These are phyloP conservation scores for Suillus occidentalis DNA, from an alignment of 768 basidiomycete species.

Conservation along the genomic window DNA sequence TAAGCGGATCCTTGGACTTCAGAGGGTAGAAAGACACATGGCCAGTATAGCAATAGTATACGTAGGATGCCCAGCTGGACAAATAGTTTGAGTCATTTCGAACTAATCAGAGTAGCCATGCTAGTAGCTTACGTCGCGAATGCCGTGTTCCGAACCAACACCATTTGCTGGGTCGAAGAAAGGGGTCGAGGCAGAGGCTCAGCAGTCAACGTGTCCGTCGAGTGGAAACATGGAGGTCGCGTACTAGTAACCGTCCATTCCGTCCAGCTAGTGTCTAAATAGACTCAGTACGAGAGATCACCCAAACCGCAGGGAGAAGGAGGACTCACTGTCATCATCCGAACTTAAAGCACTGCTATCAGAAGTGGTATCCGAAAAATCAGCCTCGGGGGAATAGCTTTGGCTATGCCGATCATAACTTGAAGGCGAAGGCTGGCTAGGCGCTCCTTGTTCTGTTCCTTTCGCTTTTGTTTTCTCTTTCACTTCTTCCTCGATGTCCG, in stretches of 20 bases:
- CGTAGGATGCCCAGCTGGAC: constrained; percentile 25
- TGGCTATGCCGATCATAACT: background rate
- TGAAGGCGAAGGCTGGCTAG: background rate
- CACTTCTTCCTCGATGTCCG: constrained; percentile 24
- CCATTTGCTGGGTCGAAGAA: constrained; percentile 21
- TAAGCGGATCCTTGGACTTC: constrained; percentile 17
- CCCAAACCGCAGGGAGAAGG: background rate
- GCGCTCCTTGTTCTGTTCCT: background rate
- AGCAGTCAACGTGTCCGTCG: background rate
- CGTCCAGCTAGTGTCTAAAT: background rate
- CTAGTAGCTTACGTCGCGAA: constrained; percentile 24
- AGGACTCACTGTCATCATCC: background rate
- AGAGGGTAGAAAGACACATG: constrained; percentile 25
- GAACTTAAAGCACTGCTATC: background rate
- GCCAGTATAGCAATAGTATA: constrained; percentile 33
- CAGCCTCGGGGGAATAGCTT: background rate
- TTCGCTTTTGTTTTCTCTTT: background rate
- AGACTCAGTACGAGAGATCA: background rate
- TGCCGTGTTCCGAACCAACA: constrained; percentile 31
- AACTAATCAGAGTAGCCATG: background rate
- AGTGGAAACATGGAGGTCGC: background rate
- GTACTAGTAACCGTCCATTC: background rate
- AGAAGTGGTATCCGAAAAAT: background rate
- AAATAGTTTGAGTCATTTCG: background rate
- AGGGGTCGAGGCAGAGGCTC: constrained; percentile 19